These are phyloP conservation scores for Phyllosticta citribraziliensis DNA, from an alignment of 2,329 filamentous ascomycete genomes.

Conservation along the genomic window DNA sequence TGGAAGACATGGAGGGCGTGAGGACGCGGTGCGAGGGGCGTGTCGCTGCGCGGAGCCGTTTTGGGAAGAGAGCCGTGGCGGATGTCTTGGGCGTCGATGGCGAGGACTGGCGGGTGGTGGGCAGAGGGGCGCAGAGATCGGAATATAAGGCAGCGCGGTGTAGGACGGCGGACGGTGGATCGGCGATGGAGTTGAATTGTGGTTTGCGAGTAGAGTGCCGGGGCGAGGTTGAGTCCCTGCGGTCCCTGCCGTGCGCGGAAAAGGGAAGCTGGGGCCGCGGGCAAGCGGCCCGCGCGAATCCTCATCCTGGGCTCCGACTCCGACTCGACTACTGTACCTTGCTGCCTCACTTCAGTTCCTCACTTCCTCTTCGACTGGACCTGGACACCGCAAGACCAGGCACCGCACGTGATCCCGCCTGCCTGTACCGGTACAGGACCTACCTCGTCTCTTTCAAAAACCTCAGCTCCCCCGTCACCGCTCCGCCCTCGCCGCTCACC, in stretches of 20 bases:
- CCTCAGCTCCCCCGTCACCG: not conserved
- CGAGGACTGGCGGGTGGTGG: not conserved
- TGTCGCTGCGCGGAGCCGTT: not conserved
- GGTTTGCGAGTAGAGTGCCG: not conserved
- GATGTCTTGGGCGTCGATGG: not conserved
- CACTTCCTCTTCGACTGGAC: too few relatives aligned
- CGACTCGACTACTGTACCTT: too few relatives aligned
- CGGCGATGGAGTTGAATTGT: not conserved
- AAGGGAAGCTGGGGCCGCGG: too few relatives aligned
- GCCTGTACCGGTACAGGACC: too few relatives aligned
- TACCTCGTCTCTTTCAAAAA: not conserved
- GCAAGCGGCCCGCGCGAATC: too few relatives aligned
- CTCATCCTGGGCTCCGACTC: too few relatives aligned
- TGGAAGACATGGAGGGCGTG: too few relatives aligned
- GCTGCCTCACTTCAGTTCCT: too few relatives aligned
- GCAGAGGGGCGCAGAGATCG: not conserved
- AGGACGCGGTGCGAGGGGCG: too few relatives aligned
- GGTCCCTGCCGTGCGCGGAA: not conserved
- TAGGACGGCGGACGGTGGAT: not conserved
- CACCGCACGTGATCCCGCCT: not conserved
- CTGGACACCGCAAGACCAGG: too few relatives aligned
- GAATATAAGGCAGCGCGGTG: not conserved
- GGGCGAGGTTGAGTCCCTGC: not conserved
- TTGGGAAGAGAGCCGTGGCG: not conserved
- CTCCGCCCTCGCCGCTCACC: not conserved